Evolutionary conservation across 768 basidiomycete genomes (phyloP), one percentile per base, ranked within the genome.

Genomic region (Serendipita sp.): DNA sequence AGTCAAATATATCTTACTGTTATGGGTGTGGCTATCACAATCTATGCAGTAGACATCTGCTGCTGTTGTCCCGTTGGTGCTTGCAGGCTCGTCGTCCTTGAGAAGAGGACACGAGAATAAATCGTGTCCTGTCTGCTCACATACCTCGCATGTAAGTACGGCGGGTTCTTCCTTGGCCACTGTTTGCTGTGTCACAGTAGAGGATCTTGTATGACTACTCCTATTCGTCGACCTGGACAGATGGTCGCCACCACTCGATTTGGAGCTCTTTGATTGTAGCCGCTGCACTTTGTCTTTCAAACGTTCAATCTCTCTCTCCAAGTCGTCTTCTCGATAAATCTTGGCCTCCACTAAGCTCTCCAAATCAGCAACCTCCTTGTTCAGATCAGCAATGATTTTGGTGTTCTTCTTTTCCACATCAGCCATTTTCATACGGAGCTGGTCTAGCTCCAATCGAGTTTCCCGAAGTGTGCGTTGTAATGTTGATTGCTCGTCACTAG

Each of bases 301-400:
- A 8, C 81, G 80, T 70, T 91, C 87, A 37, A 93, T 72, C 71
- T 94, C 90, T 70, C 85, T 83, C 70, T 93, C 92, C 34, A 95
- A 82, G 68, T 92, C 91, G 70, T 92, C 92, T 83, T 92, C 92
- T 46, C 86, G 85, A 71, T 92, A 92, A 68, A 93, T 92, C 89
- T 96, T 97, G 64, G 89, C 82, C 72, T 99, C 95, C n/a, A 97
- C 85, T 46, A 99, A 78, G 45, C 86, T 81, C 74, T 98, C 95
- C 18, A 97, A 80, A 72, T 97, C 93, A 64, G 86, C 83, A 62
- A 98, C 88, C 76, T 97, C 92, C 70, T 92, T 89, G 74, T 90
- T 87, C 66, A 93, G 80, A 90, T 94, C 85, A 69, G 87, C 85
- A 10, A 80, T 78, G 15, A 79, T 78, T 48, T 88, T 80, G 37